These are phyloP conservation scores for Penicillium sp. DNA, from an alignment of 2,329 filamentous ascomycete species.

Conservation along the genomic window DNA sequence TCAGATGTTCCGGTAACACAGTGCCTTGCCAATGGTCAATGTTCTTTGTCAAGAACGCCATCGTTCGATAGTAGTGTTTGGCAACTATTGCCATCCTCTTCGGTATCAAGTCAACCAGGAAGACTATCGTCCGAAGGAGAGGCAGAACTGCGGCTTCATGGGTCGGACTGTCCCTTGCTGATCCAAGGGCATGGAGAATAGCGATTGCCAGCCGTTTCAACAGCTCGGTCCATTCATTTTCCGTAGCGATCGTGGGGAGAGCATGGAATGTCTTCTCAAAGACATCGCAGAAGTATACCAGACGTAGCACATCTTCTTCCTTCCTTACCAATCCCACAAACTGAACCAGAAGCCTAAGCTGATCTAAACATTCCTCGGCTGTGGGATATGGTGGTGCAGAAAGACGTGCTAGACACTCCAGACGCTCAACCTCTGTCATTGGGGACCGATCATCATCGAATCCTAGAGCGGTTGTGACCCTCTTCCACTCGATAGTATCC, in stretches of 20 bases:
- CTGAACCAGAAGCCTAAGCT: slow-evolving; percentile 66
- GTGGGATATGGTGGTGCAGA: slow-evolving; percentile 34
- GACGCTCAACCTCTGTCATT: slow-evolving; percentile 2
- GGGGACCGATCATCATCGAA: neutral
- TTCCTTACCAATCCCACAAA: slow-evolving; percentile 57
- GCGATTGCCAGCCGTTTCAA: slow-evolving; percentile 39
- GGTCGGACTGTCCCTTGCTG: slow-evolving; percentile 12
- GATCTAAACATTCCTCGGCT: slow-evolving; percentile 44
- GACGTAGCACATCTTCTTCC: slow-evolving; percentile 38
- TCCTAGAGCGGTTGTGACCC: slow-evolving; percentile 28
- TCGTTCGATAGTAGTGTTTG: slow-evolving; percentile 39
- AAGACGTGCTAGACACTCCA: slow-evolving; percentile 26
- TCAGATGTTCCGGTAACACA: slow-evolving; percentile 30
- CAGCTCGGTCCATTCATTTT: slow-evolving; percentile 42
- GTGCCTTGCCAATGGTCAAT: slow-evolving; percentile 17
- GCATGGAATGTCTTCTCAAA: slow-evolving; percentile 41
- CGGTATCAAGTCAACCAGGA: slow-evolving; percentile 40
- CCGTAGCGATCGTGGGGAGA: slow-evolving; percentile 37
- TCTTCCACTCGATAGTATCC: slow-evolving; percentile 56
- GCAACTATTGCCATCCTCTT: slow-evolving; percentile 41
- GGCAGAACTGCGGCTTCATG: slow-evolving; percentile 23
- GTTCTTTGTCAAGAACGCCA: slow-evolving; percentile 37
- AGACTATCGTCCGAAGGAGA: slow-evolving; percentile 36
- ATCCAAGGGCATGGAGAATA: slow-evolving; percentile 35
- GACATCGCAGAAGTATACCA: slow-evolving; percentile 45